Conservation (phyloP, 768 basidiomycete species). For the Podaxis rugospora region DNA sequence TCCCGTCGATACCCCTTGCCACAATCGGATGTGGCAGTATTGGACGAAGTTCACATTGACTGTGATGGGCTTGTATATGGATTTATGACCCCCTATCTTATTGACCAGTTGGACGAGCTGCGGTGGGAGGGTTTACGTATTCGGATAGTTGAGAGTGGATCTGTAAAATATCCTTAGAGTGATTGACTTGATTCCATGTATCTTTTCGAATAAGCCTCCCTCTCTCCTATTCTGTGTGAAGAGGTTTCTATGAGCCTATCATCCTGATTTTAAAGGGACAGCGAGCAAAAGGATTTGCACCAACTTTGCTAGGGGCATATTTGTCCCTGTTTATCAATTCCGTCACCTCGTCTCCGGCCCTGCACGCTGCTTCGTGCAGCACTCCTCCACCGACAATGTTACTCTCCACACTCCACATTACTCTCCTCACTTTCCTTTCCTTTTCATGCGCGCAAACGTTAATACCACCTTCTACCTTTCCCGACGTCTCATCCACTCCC, state of each 20-base stretch:
- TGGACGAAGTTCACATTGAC: conserved; percentile 1
- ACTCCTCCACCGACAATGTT: background rate
- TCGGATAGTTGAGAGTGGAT: background rate
- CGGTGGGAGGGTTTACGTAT: conserved; percentile 5
- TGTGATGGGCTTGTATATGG: conserved; percentile 10
- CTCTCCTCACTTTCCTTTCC: conserved; percentile 6
- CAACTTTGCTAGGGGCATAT: background rate
- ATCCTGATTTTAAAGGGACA: background rate
- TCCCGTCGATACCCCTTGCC: conserved; percentile 2
- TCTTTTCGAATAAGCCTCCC: background rate
- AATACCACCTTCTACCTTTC: conserved; percentile 17
- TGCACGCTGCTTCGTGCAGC: background rate
- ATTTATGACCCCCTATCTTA: conserved; percentile 7
- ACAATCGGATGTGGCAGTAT: background rate
- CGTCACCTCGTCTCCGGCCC: background rate
- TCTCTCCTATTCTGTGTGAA: background rate
- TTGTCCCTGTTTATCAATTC: background rate
- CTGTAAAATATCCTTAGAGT: background rate
- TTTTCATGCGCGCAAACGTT: conserved; percentile 1
- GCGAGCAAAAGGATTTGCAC: too few species aligned
- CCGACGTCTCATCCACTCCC: conserved; percentile 11
- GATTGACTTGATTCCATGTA: background rate
- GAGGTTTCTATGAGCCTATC: background rate
- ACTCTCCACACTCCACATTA: conserved; percentile 2
- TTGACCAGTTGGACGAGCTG: conserved; percentile 7